A percentile compares a stretch with the other conserved stretches of the same genome.
Evolutionary conservation across 2,329 filamentous ascomycete genomes (phyloP).

Genomic region (Hirsutella rhossiliensis): DNA sequence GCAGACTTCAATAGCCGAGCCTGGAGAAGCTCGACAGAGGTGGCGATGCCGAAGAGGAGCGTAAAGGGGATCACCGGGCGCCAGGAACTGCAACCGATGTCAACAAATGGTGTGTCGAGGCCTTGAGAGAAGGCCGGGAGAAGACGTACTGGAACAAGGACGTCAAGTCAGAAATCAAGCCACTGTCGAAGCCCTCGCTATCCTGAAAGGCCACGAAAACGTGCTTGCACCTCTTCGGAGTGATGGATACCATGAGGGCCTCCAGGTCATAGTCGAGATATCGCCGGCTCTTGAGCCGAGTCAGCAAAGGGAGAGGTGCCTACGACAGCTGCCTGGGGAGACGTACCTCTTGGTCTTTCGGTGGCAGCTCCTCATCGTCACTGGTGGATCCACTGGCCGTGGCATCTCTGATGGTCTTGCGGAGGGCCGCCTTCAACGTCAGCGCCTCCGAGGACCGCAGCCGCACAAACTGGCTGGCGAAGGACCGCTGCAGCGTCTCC

Average conservation of each 20-base stretch:
- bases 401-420: constrained; percentile 58
- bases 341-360: constrained; percentile 36
- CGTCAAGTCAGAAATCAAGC: constrained; percentile 59
- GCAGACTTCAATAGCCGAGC: constrained; percentile 59
- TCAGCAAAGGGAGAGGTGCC: not conserved
- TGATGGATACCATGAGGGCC: constrained; percentile 50
- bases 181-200: constrained; percentile 68
- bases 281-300: constrained; percentile 38
- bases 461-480: constrained; percentile 46
- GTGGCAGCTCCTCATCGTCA: constrained; percentile 40
- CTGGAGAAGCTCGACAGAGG: constrained; percentile 69
- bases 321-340: not conserved
- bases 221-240: constrained; percentile 38
- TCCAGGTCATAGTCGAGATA: constrained; percentile 71
- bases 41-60: constrained; percentile 68
- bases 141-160: constrained; percentile 49
- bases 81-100: constrained; percentile 39
- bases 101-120: constrained; percentile 14
- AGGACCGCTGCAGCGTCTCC: constrained; percentile 35
- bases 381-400: constrained; percentile 38
- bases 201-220: constrained; percentile 68
- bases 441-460: constrained; percentile 59
- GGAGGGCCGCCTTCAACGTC: constrained; percentile 62
- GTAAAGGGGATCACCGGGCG: constrained; percentile 65
- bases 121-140: not conserved